Conservation (phyloP, 2,329 filamentous ascomycete species). For the Elsinoe fawcettii region DNA sequence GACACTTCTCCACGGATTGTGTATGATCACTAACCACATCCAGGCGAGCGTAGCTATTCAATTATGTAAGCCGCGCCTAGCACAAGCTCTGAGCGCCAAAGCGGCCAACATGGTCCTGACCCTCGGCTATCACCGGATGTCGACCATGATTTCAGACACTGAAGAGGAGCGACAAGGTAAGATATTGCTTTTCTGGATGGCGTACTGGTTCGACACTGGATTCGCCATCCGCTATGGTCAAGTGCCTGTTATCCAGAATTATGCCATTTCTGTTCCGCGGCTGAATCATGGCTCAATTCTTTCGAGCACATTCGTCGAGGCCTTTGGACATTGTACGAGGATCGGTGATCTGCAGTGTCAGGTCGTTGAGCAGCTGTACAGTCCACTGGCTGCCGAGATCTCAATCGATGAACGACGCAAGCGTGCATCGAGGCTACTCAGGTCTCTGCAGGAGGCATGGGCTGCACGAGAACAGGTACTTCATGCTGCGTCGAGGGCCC, state of each 20-base stretch:
- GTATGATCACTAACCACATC: not conserved
- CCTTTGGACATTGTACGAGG: constrained; percentile 49
- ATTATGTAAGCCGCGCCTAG: constrained; percentile 53
- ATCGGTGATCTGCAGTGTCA: constrained; percentile 51
- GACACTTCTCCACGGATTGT: no score
- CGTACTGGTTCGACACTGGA: constrained; percentile 52
- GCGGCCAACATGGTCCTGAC: constrained; percentile 55
- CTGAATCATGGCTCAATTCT: constrained; percentile 16
- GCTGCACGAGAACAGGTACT: not conserved
- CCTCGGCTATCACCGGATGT: constrained; percentile 32
- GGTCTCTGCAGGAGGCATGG: not conserved
- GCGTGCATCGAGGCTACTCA: not conserved
- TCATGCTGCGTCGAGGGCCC: not conserved
- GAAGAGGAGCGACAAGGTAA: constrained; percentile 24
- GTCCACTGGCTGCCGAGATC: not conserved
- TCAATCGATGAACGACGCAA: not conserved
- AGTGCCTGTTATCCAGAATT: constrained; percentile 48
- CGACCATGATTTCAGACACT: constrained; percentile 15
- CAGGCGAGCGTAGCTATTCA: constrained; percentile 57
- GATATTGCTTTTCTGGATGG: constrained; percentile 48
- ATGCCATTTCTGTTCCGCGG: constrained; percentile 49
- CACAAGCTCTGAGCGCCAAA: constrained; percentile 55
- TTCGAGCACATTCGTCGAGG: constrained; percentile 37
- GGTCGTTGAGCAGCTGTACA: constrained; percentile 52
- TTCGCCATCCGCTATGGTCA: constrained; percentile 44